phyloP scores from a whole-genome alignment of 1,284 basidiomycete genomes.

The Rhodotorula sp. region DNA sequence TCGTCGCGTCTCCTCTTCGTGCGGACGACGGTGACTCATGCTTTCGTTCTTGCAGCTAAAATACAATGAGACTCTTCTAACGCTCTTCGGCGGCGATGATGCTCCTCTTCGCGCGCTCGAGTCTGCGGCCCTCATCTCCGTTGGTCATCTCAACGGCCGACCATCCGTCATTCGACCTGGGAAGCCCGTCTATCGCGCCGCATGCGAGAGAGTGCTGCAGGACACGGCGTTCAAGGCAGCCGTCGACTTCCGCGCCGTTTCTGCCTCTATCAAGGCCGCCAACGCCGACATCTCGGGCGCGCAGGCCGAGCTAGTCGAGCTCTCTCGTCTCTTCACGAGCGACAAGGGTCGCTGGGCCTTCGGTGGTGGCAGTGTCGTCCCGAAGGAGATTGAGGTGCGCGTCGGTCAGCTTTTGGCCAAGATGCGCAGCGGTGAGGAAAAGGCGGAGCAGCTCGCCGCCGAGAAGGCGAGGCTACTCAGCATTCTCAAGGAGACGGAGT shows the following conservation, averaged over 20 bases:
- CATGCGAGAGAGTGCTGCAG: constrained; percentile 74
- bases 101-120: constrained; percentile 78
- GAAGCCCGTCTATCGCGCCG: constrained; percentile 81
- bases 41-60: constrained; percentile 57
- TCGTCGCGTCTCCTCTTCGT: constrained; percentile 26
- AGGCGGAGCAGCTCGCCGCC: constrained; percentile 50
- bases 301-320: constrained; percentile 62
- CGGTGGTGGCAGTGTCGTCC: constrained; percentile 33
- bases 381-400: constrained; percentile 42
- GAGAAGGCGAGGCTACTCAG: constrained; percentile 75
- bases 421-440: constrained; percentile 42
- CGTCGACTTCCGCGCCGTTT: constrained; percentile 77
- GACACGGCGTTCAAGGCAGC: constrained; percentile 77
- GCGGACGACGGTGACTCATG: neutral
- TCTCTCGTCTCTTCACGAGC: constrained; percentile 37
- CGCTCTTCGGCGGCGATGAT: constrained; percentile 94
- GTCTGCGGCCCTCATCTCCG: constrained; percentile 80
- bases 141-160: constrained; percentile 63
- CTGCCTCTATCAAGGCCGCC: constrained; percentile 65
- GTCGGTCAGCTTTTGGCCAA: constrained; percentile 38
- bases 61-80: constrained; percentile 77
- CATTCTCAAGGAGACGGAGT: constrained; percentile 59
- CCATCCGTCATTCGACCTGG: constrained; percentile 81
- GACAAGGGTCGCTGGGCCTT: constrained; percentile 40
- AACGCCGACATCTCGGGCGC: constrained; percentile 67